Evolutionary conservation across 768 basidiomycete genomes (phyloP).

Genomic region (Omphalotus guepiniiformis): DNA sequence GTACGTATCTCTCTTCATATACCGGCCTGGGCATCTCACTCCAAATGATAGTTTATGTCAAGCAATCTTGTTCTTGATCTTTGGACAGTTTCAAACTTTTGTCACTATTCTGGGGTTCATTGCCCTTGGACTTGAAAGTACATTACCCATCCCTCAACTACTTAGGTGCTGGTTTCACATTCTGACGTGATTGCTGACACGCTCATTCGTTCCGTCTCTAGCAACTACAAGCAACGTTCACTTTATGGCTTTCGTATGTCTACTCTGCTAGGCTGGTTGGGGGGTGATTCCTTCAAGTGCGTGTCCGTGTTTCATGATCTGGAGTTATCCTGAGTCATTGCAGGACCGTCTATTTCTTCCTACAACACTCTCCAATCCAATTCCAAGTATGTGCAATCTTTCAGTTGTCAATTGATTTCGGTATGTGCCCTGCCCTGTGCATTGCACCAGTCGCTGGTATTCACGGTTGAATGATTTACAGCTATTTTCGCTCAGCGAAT

Average conservation of each 20-base stretch:
- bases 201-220: constrained; percentile 22
- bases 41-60: constrained; percentile 61
- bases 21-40: too few relatives aligned
- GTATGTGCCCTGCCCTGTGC: too few relatives aligned
- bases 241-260: constrained; percentile 83
- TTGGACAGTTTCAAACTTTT: constrained; percentile 58
- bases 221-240: constrained; percentile 76
- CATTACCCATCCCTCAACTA: constrained; percentile 81
- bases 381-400: constrained; percentile 84
- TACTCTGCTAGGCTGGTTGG: constrained; percentile 78
- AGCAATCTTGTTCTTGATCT: constrained; percentile 71
- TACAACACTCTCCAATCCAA: constrained; percentile 66
- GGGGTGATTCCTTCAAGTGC: constrained; percentile 85
- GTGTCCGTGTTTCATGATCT: constrained; percentile 7
- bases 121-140: constrained; percentile 80
- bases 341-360: constrained; percentile 79
- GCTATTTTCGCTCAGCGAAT: constrained; percentile 72
- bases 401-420: constrained; percentile 74
- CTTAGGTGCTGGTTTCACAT: constrained; percentile 47
- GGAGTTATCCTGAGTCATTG: neutral
- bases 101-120: constrained; percentile 66
- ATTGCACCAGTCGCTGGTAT: too few relatives aligned
- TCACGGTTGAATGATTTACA: too few relatives aligned
- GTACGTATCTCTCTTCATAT: too few relatives aligned
- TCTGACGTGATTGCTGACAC: neutral